A percentile compares a stretch with the other conserved stretches of the same genome.
Evolutionary conservation across 176 grass and related monocot genomes (phyloP).

Genomic region (Rhynchospora pubera): DNA sequence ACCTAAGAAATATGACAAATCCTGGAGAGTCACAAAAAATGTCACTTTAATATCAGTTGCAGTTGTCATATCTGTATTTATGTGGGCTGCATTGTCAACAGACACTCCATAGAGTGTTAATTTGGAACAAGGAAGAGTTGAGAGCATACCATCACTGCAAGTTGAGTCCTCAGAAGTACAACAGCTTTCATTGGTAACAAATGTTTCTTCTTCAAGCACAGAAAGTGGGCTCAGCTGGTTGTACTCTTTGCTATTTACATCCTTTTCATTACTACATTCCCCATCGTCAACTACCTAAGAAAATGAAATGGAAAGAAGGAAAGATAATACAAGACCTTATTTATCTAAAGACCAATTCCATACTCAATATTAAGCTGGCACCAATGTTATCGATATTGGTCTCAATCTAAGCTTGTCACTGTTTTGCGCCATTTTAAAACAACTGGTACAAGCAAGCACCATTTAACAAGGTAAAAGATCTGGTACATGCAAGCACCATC

Average conservation of each 20-base stretch:
- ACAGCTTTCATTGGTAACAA: slow-evolving; percentile 49
- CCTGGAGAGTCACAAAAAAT: neutral
- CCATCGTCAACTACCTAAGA: slow-evolving; percentile 40
- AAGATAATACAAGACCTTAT: neutral
- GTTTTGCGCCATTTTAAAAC: neutral
- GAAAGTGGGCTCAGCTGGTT: slow-evolving; percentile 54
- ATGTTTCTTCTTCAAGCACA: slow-evolving; percentile 45
- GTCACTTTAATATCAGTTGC: neutral
- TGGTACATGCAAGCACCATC: neutral
- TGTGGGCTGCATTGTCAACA: neutral
- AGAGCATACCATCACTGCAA: slow-evolving; percentile 42
- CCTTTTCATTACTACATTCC: slow-evolving; percentile 37
- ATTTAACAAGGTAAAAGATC: neutral
- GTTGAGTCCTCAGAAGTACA: slow-evolving; percentile 46
- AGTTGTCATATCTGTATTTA: neutral
- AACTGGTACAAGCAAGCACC: neutral
- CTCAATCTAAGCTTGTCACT: neutral
- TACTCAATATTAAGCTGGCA: neutral
- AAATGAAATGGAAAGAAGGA: neutral
- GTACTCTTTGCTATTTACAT: slow-evolving; percentile 31
- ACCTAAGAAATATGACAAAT: neutral
- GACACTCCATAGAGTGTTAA: neutral
- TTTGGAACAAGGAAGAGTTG: slow-evolving; percentile 14
- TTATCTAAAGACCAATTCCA: neutral
- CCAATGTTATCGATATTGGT: neutral